Percentiles rank a stretch among this genome's conserved stretches.
Conservation (phyloP, 192 early-diverging fungal genomes). For the Linderina pennispora region DNA sequence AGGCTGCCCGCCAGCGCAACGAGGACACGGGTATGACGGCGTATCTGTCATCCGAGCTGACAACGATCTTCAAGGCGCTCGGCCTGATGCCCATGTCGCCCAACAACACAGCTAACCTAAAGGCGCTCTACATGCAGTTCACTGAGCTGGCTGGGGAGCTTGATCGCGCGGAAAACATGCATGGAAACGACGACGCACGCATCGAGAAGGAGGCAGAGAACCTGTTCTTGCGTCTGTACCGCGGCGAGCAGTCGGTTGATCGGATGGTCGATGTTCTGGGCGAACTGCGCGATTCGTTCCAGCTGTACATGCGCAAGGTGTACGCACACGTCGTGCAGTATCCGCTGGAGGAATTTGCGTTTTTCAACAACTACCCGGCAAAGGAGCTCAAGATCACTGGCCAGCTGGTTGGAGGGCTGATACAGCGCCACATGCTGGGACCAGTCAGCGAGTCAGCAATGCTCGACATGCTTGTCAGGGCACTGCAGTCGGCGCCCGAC, state of each 20-base stretch:
- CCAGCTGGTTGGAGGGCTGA: constrained; percentile 82
- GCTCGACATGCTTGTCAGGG: constrained; percentile 84
- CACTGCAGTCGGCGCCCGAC: constrained; percentile 70
- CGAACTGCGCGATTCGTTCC: constrained; percentile 71
- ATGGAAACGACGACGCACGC: constrained; percentile 26
- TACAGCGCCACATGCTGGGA: constrained; percentile 84
- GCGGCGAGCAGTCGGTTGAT: constrained; percentile 60
- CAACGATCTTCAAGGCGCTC: constrained; percentile 37
- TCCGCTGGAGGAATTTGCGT: constrained; percentile 94
- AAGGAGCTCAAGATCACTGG: constrained; percentile 86
- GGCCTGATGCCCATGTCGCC: constrained; percentile 31
- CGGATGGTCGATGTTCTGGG: constrained; percentile 81
- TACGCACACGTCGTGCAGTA: constrained; percentile 89
- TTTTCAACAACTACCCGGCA: constrained; percentile 91
- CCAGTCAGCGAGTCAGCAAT: constrained; percentile 76
- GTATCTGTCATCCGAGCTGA: constrained; percentile 38
- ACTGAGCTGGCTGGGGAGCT: constrained; percentile 34
- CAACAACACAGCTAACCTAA: constrained; percentile 47
- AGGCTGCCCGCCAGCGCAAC: constrained; percentile 43
- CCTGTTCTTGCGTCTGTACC: constrained; percentile 45
- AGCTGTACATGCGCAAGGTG: constrained; percentile 70
- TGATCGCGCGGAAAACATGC: constrained; percentile 36
- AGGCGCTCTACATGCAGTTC: constrained; percentile 46
- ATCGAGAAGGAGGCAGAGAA: constrained; percentile 48
- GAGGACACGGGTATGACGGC: constrained; percentile 27